These are phyloP conservation scores for Pseudogymnoascus sp. DNA, from an alignment of 2,329 filamentous ascomycete species.

Conservation along the genomic window DNA sequence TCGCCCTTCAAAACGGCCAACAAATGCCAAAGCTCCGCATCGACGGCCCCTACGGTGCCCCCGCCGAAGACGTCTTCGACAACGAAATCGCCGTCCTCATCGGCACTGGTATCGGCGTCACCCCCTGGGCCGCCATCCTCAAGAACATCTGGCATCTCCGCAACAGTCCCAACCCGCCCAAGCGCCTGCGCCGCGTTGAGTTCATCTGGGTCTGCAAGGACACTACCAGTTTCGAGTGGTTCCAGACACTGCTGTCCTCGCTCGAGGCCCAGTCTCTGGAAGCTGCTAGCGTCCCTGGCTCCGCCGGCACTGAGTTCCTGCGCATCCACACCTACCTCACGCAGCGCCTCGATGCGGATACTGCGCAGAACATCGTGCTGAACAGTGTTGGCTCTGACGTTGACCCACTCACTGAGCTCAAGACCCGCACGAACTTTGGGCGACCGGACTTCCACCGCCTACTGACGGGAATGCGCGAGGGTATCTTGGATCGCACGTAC, in stretches of 20 bases:
- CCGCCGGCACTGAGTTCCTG: slow-evolving; percentile 72
- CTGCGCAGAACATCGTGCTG: slow-evolving; percentile 90
- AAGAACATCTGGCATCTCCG: slow-evolving; percentile 99
- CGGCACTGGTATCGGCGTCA: slow-evolving; percentile 80
- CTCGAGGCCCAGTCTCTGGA: slow-evolving; percentile 78
- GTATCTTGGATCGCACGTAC: slow-evolving; percentile 78
- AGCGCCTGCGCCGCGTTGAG: slow-evolving; percentile 84
- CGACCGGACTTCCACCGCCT: slow-evolving; percentile 80
- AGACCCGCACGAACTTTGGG: slow-evolving; percentile 86
- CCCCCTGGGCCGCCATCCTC: slow-evolving; percentile 76
- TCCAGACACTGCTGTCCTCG: slow-evolving; percentile 85
- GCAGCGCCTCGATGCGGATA: slow-evolving; percentile 84
- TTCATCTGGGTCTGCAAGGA: slow-evolving; percentile 99
- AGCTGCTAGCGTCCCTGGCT: slow-evolving; percentile 57
- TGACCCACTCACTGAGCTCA: slow-evolving; percentile 88
- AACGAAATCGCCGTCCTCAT: slow-evolving; percentile 83
- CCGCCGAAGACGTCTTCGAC: slow-evolving; percentile 93
- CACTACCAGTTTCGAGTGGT: slow-evolving; percentile 96
- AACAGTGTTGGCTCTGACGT: slow-evolving; percentile 84
- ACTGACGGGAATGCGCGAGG: slow-evolving; percentile 77
- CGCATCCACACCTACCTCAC: slow-evolving; percentile 98
- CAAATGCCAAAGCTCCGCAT: slow-evolving; percentile 84
- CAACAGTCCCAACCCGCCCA: slow-evolving; percentile 79
- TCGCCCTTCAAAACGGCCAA: slow-evolving; percentile 86
- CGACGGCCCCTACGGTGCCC: slow-evolving; percentile 92